Evolutionary conservation across 352 stramenopile genomes (phyloP).

Genomic region (Phytophthora melonis): DNA sequence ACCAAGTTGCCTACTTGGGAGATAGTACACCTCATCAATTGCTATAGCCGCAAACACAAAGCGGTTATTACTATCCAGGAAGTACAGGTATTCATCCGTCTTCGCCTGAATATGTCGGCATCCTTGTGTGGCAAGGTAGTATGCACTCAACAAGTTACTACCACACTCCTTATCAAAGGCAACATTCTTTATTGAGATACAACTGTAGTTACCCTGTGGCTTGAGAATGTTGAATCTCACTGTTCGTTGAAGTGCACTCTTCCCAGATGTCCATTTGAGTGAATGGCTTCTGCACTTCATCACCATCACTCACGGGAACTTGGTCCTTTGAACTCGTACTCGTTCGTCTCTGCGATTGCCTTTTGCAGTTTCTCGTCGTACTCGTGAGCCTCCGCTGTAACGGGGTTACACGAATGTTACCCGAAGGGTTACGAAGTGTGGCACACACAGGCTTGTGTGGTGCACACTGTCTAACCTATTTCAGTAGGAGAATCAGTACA

Average conservation of each 20-base stretch:
- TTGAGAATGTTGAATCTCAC: not conserved
- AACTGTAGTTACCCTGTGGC: not conserved
- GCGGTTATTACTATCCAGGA: conserved; percentile 17
- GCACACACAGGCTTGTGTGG: no score
- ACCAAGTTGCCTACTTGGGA: not conserved
- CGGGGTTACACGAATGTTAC: no score
- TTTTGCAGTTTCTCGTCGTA: not conserved
- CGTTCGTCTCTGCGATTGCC: not conserved
- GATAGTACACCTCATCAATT: conserved; percentile 27
- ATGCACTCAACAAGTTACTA: conserved; percentile 31
- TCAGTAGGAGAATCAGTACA: no score
- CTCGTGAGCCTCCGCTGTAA: not conserved
- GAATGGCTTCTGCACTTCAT: not conserved
- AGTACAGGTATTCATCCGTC: conserved; percentile 12
- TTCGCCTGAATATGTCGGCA: conserved; percentile 24
- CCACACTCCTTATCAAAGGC: conserved; percentile 20
- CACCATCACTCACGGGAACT: not conserved
- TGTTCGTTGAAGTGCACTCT: not conserved
- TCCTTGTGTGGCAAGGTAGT: conserved; percentile 24
- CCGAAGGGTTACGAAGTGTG: no score
- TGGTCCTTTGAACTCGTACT: not conserved
- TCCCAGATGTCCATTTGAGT: not conserved
- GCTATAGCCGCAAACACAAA: conserved; percentile 28
- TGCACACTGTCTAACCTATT: no score
- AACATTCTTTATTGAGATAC: not conserved